These are phyloP conservation scores for Limnomonas spitsbergensis DNA, from an alignment of 139 green algal genomes.

Conservation along the genomic window DNA sequence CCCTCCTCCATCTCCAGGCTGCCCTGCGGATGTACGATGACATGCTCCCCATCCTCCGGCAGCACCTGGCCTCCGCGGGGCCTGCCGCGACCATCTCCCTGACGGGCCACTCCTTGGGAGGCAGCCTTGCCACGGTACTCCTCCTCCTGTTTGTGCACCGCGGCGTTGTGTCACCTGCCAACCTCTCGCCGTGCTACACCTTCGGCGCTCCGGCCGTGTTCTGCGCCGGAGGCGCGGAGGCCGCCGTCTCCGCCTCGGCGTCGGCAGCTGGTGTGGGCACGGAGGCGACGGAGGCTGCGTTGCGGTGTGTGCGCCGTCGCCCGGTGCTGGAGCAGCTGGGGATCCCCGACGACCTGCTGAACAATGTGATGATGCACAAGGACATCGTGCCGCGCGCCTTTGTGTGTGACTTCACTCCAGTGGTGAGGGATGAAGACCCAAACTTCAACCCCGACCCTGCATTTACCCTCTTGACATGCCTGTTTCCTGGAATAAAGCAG, in stretches of 20 bases:
- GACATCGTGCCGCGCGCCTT: constrained; percentile 98
- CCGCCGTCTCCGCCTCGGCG: not conserved
- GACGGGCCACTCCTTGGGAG: constrained; percentile 79
- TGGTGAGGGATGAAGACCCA: too few species aligned
- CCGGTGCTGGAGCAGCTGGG: constrained; percentile 33
- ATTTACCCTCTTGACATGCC: too few species aligned
- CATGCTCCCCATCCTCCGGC: constrained; percentile 80
- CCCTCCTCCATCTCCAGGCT: constrained; percentile 22
- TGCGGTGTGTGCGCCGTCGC: not conserved
- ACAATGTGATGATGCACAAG: constrained; percentile 87
- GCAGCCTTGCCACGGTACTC: constrained; percentile 41
- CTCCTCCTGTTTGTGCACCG: constrained; percentile 84
- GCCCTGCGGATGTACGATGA: constrained; percentile 79
- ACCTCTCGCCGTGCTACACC: constrained; percentile 77
- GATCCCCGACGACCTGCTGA: constrained; percentile 52
- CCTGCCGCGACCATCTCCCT: constrained; percentile 32
- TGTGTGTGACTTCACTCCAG: constrained; percentile 90
- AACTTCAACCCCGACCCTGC: too few species aligned
- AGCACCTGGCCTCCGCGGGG: constrained; percentile 71
- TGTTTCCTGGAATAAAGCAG: too few species aligned
- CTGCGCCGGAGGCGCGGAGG: constrained; percentile 46
- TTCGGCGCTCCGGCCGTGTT: constrained; percentile 91
- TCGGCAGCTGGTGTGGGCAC: not conserved
- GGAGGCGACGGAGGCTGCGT: not conserved
- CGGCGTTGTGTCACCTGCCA: constrained; percentile 54